Conservation (phyloP, 169 alveolate species). For the Eimeria praecox region DNA sequence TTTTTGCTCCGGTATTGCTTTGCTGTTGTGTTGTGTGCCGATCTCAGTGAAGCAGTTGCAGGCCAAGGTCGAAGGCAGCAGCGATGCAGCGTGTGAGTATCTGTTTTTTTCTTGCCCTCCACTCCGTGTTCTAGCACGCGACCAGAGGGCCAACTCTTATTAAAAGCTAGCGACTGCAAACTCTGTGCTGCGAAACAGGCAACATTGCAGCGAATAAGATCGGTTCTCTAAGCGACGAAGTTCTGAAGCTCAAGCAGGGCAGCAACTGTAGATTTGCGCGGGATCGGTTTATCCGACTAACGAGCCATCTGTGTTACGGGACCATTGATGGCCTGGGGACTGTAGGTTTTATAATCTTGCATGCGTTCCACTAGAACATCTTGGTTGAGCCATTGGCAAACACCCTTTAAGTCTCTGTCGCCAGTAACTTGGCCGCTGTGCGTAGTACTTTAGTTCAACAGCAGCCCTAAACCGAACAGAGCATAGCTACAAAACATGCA, state of each 20-base stretch:
- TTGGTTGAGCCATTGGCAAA: background rate
- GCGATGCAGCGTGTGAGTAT: conserved; percentile 24
- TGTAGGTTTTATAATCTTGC: background rate
- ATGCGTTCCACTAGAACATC: background rate
- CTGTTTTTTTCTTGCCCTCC: background rate
- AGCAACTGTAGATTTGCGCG: conserved; percentile 45
- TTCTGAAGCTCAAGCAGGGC: conserved; percentile 23
- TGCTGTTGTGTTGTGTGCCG: background rate
- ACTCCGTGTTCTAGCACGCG: background rate
- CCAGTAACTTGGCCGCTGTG: background rate
- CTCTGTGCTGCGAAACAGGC: conserved; percentile 48
- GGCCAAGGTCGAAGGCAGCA: conserved; percentile 15
- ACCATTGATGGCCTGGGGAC: conserved; percentile 29
- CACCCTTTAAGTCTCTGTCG: background rate
- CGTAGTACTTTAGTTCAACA: background rate
- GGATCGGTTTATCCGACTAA: conserved; percentile 45
- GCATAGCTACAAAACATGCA: background rate
- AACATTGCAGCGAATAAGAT: background rate
- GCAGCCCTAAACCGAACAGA: background rate
- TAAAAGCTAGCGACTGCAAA: background rate
- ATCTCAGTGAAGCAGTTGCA: conserved; percentile 15
- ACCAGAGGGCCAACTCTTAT: background rate
- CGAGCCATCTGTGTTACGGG: conserved; percentile 26
- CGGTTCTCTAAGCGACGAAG: background rate
- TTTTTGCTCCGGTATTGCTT: background rate